These are phyloP conservation scores for Plasmodium gonderi DNA, from an alignment of 169 alveolate species.

Conservation along the genomic window DNA sequence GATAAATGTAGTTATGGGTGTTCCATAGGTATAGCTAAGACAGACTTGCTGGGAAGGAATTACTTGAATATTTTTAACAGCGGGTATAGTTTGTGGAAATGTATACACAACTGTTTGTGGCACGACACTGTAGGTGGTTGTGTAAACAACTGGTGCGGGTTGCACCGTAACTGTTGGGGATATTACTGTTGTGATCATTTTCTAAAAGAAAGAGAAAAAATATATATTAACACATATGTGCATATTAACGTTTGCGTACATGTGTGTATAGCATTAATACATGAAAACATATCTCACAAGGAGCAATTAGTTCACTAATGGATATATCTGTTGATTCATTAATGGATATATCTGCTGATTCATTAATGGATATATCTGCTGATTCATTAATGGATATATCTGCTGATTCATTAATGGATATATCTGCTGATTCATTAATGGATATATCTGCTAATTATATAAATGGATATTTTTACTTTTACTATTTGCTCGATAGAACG, in stretches of 20 bases:
- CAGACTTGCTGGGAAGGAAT: conserved; percentile 58
- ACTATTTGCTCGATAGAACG: not conserved
- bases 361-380: not conserved
- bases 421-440: not conserved
- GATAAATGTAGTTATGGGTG: conserved; percentile 45
- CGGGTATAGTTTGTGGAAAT: conserved; percentile 36
- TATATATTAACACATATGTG: not conserved
- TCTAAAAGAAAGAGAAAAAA: conserved; percentile 9
- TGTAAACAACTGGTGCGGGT: conserved; percentile 64
- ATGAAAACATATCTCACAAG: not conserved
- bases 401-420: not conserved
- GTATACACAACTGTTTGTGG: conserved; percentile 72
- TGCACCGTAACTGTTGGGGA: conserved; percentile 54
- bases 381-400: not conserved
- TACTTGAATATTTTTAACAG: conserved; percentile 56
- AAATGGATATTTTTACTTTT: not conserved
- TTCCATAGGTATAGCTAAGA: conserved; percentile 35
- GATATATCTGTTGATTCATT: not conserved
- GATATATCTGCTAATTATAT: not conserved
- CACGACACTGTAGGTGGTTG: conserved; percentile 69
- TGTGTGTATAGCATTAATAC: not conserved
- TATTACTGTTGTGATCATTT: conserved; percentile 51
- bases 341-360: not conserved
- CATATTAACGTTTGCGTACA: not conserved
- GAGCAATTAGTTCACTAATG: not conserved